Base-by-base conservation (phyloP, 192 early-diverging fungal genomes). In the Backusella macrospora region DNA sequence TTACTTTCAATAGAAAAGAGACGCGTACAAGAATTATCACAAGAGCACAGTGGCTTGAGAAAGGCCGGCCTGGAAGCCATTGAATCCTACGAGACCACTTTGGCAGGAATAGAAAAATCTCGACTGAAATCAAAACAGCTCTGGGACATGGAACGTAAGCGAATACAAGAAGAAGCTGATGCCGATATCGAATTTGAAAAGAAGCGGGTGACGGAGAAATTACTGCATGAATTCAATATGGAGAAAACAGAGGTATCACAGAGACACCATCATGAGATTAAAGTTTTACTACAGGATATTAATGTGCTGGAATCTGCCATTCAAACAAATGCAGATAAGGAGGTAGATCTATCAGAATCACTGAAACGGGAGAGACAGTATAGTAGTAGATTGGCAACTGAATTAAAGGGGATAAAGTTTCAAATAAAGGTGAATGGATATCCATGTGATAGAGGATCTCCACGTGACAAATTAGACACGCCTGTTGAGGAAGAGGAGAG, bases 31-130 rank as follows among this genome's bases (percentile, higher is more conserved):
- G 37, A 44, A 4, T 43, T 82, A 10, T 37, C 68, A 66, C 38
- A 72, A 18, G 78, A 82, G 44, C 38, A 47, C 29, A 70, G 72
- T 46, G 78, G 76, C 18, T 65, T 82, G 62, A 66, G 75, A 70
- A 76, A 76, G 43, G 78, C 73, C 37, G 80, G 77, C 6, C 43
- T 76, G 7, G 80, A 82, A 49, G 78, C 80, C 6, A 79, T 82
- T 44, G 80, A 79, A 40, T 79, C 74, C 23, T 82, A 82, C 29
- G 80, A 82, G 45, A 62, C 62, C n/a, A 83, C 73, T 7, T 40
- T 81, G 16, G 68, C 78, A 4, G 71, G 75, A 23, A 43, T 80
- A 10, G 75, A 83, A 44, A 71, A 73, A 16, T 76, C 81, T 34
- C 29, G 71, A 12, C 59, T 70, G 10, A 75, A 78, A 8, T 74